A percentile compares a stretch with the other conserved stretches of the same genome.
Conservation (phyloP, 345 rosid genomes). For the Pugionium cornutum region DNA sequence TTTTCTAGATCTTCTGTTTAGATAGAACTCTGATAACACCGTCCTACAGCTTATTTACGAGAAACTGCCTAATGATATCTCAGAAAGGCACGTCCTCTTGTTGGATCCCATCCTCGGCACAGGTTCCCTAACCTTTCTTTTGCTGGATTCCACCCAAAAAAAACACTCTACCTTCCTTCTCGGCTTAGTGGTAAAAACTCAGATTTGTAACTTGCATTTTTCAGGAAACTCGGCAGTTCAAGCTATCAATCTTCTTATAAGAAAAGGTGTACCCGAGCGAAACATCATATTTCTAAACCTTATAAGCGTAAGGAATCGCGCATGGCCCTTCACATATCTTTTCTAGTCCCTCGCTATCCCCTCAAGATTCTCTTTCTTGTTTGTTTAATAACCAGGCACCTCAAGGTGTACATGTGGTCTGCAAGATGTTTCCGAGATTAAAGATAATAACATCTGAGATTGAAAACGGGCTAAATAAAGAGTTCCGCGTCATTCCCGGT, state of each 20-base stretch:
- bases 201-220: conserved; percentile 2
- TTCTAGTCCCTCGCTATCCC: not conserved
- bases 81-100: conserved; percentile 81
- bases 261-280: conserved; percentile 83
- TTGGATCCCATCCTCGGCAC: conserved; percentile 95
- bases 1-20: not conserved
- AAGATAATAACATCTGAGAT: conserved; percentile 96
- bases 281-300: conserved; percentile 93
- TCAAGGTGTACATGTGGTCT: conserved; percentile 88
- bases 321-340: conserved; percentile 5
- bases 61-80: conserved; percentile 80
- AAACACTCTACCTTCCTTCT: not conserved
- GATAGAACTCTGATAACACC: not conserved
- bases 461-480: conserved; percentile 72
- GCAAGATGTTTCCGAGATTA: conserved; percentile 83
- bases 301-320: conserved; percentile 61
- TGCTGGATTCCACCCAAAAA: not conserved
- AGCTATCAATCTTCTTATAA: conserved; percentile 72
- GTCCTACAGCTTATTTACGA: conserved; percentile 72
- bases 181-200: not conserved
- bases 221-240: conserved; percentile 93
- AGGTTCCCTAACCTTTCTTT: conserved; percentile 48
- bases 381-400: conserved; percentile 61
- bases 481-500: conserved; percentile 86
- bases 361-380: conserved; percentile 5